These are phyloP conservation scores for Paecilomyces fulvus DNA, from an alignment of 2,329 filamentous ascomycete species.

Conservation along the genomic window DNA sequence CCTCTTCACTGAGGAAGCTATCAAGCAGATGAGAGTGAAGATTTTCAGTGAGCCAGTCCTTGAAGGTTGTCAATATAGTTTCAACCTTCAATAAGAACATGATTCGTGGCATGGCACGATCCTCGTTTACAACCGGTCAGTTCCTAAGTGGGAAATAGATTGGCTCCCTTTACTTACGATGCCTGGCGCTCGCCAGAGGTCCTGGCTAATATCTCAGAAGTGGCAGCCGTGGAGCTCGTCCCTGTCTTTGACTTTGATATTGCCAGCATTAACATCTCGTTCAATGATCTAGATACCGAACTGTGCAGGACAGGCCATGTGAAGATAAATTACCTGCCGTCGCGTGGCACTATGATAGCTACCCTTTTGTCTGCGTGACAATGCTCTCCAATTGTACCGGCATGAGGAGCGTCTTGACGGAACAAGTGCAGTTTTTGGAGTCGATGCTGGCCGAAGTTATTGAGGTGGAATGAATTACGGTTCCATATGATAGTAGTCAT, in stretches of 20 bases:
- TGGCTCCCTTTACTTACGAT: conserved; percentile 54
- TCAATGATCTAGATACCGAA: not conserved
- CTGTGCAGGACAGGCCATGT: conserved; percentile 34
- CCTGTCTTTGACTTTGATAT: conserved; percentile 19
- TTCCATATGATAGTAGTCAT: too few species aligned
- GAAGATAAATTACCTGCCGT: conserved; percentile 30
- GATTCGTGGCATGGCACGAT: not conserved
- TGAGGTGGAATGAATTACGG: too few species aligned
- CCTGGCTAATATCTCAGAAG: conserved; percentile 45
- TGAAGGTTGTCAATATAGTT: conserved; percentile 48
- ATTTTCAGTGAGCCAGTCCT: conserved; percentile 48
- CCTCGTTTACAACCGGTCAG: too few species aligned
- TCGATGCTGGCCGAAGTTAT: not conserved
- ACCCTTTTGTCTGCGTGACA: conserved; percentile 45
- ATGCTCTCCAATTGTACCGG: conserved; percentile 42
- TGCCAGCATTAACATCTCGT: not conserved
- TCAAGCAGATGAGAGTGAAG: conserved; percentile 52
- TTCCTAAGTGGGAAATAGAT: conserved; percentile 31
- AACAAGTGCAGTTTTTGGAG: not conserved
- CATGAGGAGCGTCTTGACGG: not conserved
- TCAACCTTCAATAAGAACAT: conserved; percentile 40
- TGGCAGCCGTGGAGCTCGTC: conserved; percentile 51
- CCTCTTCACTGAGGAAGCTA: conserved; percentile 52
- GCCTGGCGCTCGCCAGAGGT: conserved; percentile 50
- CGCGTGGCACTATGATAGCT: conserved; percentile 45